A percentile compares a stretch with the other conserved stretches of the same genome.
These are phyloP conservation scores for Cadophora sp. DNA, from an alignment of 2,329 filamentous ascomycete genomes.

Conservation along the genomic window DNA sequence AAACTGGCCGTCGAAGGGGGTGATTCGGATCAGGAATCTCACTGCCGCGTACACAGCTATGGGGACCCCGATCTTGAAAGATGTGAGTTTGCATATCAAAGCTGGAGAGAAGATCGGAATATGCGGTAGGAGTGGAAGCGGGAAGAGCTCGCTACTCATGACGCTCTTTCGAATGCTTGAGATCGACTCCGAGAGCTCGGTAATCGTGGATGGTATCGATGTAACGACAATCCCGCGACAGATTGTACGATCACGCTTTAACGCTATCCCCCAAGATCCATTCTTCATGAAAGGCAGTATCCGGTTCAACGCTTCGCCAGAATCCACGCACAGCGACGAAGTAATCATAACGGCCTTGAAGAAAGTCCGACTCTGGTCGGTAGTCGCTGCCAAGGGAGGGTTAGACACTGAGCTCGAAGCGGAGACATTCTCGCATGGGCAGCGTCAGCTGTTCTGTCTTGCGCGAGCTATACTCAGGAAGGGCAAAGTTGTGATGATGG, in stretches of 20 bases:
- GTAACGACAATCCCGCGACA: constrained; percentile 52
- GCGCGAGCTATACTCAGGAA: constrained; percentile 52
- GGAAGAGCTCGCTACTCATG: constrained; percentile 53
- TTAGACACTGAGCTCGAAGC: constrained; percentile 49
- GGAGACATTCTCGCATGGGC: constrained; percentile 67
- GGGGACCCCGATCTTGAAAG: constrained; percentile 27
- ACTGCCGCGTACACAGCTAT: constrained; percentile 43
- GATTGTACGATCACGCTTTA: constrained; percentile 51
- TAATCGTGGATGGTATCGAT: constrained; percentile 56
- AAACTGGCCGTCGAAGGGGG: constrained; percentile 40
- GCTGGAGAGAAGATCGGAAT: constrained; percentile 58
- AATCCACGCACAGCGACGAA: constrained; percentile 47
- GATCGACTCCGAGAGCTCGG: constrained; percentile 48
- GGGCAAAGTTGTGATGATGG: constrained; percentile 46
- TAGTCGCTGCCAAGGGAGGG: constrained; percentile 33
- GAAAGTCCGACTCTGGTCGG: constrained; percentile 48
- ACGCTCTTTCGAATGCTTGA: constrained; percentile 58
- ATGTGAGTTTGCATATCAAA: constrained; percentile 53
- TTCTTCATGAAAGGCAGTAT: constrained; percentile 57
- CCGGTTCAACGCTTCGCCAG: constrained; percentile 57
- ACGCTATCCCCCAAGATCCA: constrained; percentile 55
- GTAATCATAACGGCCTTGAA: constrained; percentile 53
- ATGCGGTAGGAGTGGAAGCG: constrained; percentile 55
- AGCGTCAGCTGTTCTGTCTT: constrained; percentile 53
- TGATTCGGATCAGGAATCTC: constrained; percentile 45